Evolutionary conservation across 257 asterid species (phyloP), one percentile per base, ranked within the genome.

Genomic region (Gentiana dahurica): DNA sequence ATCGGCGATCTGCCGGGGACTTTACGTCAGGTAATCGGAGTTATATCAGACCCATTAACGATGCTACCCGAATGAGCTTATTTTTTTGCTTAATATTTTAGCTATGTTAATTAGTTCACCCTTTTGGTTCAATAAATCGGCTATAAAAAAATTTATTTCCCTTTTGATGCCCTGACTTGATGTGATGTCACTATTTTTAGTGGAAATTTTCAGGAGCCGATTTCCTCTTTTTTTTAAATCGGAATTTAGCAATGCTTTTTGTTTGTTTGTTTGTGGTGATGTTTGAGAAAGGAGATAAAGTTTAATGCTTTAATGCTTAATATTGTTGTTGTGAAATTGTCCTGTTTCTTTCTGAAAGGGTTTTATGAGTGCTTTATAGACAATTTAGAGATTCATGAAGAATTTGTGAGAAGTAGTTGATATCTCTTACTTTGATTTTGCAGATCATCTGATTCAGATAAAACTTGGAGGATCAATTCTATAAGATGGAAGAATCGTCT

Each of bases 401-500:
- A 47, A 57, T 35, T 2, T 57, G 53, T 36, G 37, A 32, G 4
- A 51, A 15, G 60, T 36, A 41, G 51, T 49, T 52, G 12, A 59
- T 44, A 55, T 56, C 45, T 57, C 58, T 70, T 46, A 54, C 47
- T 32, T 48, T 34, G n/a, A 60, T 72, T 53, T 52, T 80, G 64
- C n/a, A 54, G 54, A 65, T 41, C 24, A 24, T 48, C 55, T 57
- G 70, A 56, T 68, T 63, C 81, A 78, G 91, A 69, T 71, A 47
- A 63, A 54, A 61, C 36, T 33, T 56, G 54, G 53, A 61, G 63
- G 61, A 54, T 44, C 37, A 41, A 65, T 48, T 53, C 62, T 65
- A 67, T 78, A 78, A 52, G 64, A 90, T 90, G 98, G 98, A 90
- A 71, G 58, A 79, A 62, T 6, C 80, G 39, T 60, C 61, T 59